Base-by-base conservation (phyloP, 2,329 filamentous ascomycete species). In the Neocucurbitaria cava region DNA sequence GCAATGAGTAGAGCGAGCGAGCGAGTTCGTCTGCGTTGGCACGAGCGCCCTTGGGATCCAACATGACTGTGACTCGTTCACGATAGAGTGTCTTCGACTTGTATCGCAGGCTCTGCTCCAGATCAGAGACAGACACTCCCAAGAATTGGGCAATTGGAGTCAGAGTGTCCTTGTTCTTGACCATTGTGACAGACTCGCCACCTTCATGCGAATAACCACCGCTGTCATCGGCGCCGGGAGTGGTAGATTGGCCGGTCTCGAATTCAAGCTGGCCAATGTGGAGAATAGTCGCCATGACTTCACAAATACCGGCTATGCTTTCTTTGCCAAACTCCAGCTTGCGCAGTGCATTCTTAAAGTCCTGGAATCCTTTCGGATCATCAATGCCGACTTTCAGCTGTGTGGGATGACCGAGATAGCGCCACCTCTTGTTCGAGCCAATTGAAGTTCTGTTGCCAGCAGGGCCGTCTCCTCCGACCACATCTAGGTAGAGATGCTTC, bases 211-310 rank as follows among this genome's bases (percentile, higher is more conserved):
- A 96, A 77, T 95, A 98, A 18, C 94, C 94, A 50, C 95, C 95
- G 64, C 94, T 98, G 69, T 99, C 95, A 66, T 97, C 93, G 1
- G 87, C 92, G 1, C 86, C 86, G 0, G 86, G 88, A 2, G 88
- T 88, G 0, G 95, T 98, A 62, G 88, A 87, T 65, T 90, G 88
- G 2, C 89, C 89, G 0, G 86, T 92, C 72, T 90, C 87, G 64
- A 99, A 99, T 67, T 99, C 95, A 2, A 99, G 86, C 79, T 99
- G 95, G 24, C 95, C 95, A 64, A 99, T 93, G 74, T 99, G 95
- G n/a, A 99, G 83, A 63, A 99, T 97, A 65, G 87, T 89, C 28
- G 95, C 95, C 48, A 99, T 82, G 44, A 98, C 85, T 79, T 99
- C 95, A 76, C 95, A 99, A 51, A 99, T 93, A 74, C 97, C 94